Percentiles rank a stretch among this genome's conserved stretches.
Evolutionary conservation across 768 basidiomycete genomes (phyloP).

Genomic region (Galerina marginata): DNA sequence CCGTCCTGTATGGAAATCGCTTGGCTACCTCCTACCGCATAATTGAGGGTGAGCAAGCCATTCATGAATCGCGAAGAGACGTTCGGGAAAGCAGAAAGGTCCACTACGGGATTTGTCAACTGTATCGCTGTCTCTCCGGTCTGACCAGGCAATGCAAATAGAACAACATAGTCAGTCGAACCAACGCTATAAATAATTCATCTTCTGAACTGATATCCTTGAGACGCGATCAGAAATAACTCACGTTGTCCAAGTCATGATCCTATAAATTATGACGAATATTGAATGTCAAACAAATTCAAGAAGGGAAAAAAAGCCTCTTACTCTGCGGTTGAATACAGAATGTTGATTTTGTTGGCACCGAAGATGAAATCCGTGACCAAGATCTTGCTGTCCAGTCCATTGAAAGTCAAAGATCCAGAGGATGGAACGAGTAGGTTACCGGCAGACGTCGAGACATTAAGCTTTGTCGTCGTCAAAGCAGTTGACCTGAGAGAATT

Average conservation of each 20-base stretch:
- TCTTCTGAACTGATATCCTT: neutral
- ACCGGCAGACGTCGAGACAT: constrained; percentile 48
- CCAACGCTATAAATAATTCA: constrained; percentile 38
- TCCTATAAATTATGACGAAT: constrained; percentile 30
- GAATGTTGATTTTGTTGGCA: constrained; percentile 32
- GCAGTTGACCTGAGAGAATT: constrained; percentile 42
- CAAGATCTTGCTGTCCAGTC: constrained; percentile 54
- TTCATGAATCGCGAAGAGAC: constrained; percentile 39
- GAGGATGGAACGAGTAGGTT: constrained; percentile 41
- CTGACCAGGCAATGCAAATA: constrained; percentile 48
- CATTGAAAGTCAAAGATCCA: constrained; percentile 46
- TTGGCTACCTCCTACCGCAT: constrained; percentile 37
- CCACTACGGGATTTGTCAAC: constrained; percentile 34
- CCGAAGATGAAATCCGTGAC: constrained; percentile 57
- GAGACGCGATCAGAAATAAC: constrained; percentile 10
- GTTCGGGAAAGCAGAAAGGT: constrained; percentile 33
- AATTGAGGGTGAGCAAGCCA: constrained; percentile 46
- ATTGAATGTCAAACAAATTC: neutral
- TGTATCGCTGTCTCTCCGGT: constrained; percentile 49
- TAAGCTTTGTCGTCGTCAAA: constrained; percentile 48
- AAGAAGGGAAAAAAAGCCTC: constrained; percentile 17
- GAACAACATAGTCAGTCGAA: constrained; percentile 44
- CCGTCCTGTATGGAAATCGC: constrained; percentile 39
- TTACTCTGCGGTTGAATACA: constrained; percentile 55
- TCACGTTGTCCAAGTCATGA: constrained; percentile 62